Conservation (phyloP, 2,329 filamentous ascomycete species). For the Zalaria obscura region DNA sequence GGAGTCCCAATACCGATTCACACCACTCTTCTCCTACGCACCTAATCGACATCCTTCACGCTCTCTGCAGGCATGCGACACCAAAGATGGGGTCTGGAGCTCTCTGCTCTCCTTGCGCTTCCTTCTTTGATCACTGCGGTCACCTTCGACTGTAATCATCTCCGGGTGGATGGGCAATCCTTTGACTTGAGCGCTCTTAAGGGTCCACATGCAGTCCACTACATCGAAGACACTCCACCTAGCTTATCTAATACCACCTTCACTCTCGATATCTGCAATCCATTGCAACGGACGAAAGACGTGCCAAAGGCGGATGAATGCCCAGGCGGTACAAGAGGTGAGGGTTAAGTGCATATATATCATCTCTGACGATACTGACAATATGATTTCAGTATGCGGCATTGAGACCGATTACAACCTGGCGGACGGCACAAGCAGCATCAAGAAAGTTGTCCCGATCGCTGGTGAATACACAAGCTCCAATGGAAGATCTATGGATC, state of each 20-base stretch:
- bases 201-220: constrained; percentile 56
- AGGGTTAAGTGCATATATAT: constrained; percentile 6
- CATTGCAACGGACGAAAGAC: constrained; percentile 48
- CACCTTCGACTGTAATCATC: constrained; percentile 47
- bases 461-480: constrained; percentile 53
- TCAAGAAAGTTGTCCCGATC: constrained; percentile 53
- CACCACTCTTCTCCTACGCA: no score
- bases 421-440: constrained; percentile 32
- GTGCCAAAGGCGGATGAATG: constrained; percentile 46
- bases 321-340: constrained; percentile 54
- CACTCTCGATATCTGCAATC: constrained; percentile 62
- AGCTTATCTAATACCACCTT: constrained; percentile 61
- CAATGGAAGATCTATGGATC: constrained; percentile 48
- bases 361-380: no score
- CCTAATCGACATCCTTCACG: not conserved
- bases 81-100: not conserved
- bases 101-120: constrained; percentile 13
- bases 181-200: constrained; percentile 52
- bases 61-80: not conserved
- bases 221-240: constrained; percentile 31
- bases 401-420: constrained; percentile 46
- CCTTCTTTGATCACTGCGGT: constrained; percentile 25
- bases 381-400: constrained; percentile 49
- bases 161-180: constrained; percentile 42
- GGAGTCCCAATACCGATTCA: no score